phyloP scores from a whole-genome alignment of 257 asterid genomes.

The Scutellaria barbata region DNA sequence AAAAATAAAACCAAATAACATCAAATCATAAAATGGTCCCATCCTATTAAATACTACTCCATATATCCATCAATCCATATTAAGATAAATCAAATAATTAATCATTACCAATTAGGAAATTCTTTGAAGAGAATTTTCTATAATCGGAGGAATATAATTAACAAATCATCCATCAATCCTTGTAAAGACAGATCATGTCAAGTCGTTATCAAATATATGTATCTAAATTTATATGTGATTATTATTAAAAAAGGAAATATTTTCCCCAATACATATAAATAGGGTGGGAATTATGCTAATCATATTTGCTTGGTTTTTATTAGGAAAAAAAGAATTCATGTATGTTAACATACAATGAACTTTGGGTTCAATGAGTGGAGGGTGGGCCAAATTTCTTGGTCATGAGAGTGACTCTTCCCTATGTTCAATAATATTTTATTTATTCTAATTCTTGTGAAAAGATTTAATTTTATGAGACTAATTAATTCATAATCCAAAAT shows the following conservation, averaged over 20 bases:
- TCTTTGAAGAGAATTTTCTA: no score
- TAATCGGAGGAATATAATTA: no score
- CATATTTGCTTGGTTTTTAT: background rate
- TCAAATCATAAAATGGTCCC: constrained; percentile 1
- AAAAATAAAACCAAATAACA: no score
- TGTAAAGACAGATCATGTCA: background rate
- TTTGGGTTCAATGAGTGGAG: constrained; percentile 35
- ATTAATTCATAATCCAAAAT: no score
- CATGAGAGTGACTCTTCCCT: constrained; percentile 15
- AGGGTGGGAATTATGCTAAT: background rate
- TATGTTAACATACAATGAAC: constrained; percentile 32
- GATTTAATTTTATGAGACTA: no score
- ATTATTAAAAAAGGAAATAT: background rate
- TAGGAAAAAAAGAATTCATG: background rate
- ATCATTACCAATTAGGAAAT: background rate
- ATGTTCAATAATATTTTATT: background rate
- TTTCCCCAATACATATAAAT: background rate
- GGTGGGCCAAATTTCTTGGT: constrained; percentile 25
- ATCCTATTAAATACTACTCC: background rate
- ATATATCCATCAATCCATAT: background rate
- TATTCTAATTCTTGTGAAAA: no score
- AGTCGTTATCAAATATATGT: background rate
- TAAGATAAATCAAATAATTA: no score
- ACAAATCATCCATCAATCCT: background rate
- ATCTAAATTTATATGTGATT: background rate